Conservation (phyloP, 768 basidiomycete genomes). For the Gloeophyllum trabeum region DNA sequence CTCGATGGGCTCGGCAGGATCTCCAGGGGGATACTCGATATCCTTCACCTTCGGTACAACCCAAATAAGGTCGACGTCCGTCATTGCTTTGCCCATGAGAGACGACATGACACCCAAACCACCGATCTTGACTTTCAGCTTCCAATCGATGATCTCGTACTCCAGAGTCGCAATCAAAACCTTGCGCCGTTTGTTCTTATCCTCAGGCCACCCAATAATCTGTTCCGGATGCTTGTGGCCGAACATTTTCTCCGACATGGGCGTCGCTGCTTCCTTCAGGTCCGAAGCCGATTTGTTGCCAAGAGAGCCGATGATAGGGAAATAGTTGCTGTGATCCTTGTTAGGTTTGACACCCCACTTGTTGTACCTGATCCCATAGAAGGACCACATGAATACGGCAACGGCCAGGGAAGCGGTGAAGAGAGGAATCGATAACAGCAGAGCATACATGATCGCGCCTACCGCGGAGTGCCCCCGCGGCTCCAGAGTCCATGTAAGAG, state of each 20-base stretch:
- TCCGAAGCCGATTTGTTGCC: conserved; percentile 60
- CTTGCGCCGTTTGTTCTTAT: conserved; percentile 81
- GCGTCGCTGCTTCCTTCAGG: conserved; percentile 45
- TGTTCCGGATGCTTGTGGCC: conserved; percentile 53
- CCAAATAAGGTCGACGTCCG: conserved; percentile 91
- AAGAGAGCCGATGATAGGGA: conserved; percentile 71
- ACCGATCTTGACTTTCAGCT: conserved; percentile 95
- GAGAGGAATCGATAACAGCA: conserved; percentile 71
- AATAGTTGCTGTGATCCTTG: conserved; percentile 65
- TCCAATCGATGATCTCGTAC: conserved; percentile 97
- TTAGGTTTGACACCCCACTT: conserved; percentile 77
- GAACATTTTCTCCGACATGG: conserved; percentile 65
- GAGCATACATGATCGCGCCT: conserved; percentile 80
- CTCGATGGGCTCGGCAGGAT: conserved; percentile 88
- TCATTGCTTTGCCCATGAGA: conserved; percentile 97
- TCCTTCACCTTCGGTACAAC: conserved; percentile 93
- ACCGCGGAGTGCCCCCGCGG: conserved; percentile 77
- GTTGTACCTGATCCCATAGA: conserved; percentile 94
- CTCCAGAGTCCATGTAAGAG: conserved; percentile 64
- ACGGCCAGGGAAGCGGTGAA: conserved; percentile 80
- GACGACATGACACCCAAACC: conserved; percentile 97
- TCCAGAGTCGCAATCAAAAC: conserved; percentile 89
- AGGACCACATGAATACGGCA: conserved; percentile 85
- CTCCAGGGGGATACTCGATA: conserved; percentile 84
- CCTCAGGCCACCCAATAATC: conserved; percentile 94